phyloP scores from a whole-genome alignment of 345 rosid species.

The Firmiana major region DNA sequence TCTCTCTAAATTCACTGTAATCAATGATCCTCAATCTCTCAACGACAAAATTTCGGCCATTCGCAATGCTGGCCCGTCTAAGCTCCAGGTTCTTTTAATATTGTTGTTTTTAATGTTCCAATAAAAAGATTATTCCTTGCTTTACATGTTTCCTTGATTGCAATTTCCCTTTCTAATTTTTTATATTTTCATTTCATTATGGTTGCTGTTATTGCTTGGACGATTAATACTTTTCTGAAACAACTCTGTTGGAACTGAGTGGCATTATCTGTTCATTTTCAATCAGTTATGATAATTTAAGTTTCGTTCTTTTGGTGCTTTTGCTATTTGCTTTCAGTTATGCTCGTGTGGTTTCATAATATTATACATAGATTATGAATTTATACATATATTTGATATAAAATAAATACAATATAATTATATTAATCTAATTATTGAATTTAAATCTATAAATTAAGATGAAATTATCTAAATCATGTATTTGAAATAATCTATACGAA shows the following conservation, averaged over 20 bases:
- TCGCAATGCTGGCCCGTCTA: constrained; percentile 61
- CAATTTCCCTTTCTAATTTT: not conserved
- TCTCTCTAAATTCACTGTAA: constrained; percentile 33
- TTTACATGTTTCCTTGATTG: too few species aligned
- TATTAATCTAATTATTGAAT: too few species aligned
- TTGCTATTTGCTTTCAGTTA: too few species aligned
- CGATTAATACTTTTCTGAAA: not conserved
- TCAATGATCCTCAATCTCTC: constrained; percentile 39
- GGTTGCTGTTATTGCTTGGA: too few species aligned
- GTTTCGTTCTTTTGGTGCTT: not conserved
- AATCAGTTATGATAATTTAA: not conserved
- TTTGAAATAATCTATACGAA: too few species aligned
- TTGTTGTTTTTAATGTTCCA: not conserved
- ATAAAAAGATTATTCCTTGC: not conserved
- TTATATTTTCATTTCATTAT: not conserved
- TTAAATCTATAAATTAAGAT: too few species aligned
- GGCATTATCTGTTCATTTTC: not conserved
- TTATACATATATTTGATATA: too few species aligned
- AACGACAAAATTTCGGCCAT: constrained; percentile 47
- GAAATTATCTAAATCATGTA: too few species aligned
- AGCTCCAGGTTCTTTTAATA: constrained; percentile 60
- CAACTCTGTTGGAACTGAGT: not conserved
- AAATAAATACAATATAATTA: too few species aligned
- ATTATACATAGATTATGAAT: too few species aligned
- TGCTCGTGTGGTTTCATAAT: too few species aligned